Conservation (phyloP, 2,329 filamentous ascomycete genomes). For the Aureobasidium vineae region DNA sequence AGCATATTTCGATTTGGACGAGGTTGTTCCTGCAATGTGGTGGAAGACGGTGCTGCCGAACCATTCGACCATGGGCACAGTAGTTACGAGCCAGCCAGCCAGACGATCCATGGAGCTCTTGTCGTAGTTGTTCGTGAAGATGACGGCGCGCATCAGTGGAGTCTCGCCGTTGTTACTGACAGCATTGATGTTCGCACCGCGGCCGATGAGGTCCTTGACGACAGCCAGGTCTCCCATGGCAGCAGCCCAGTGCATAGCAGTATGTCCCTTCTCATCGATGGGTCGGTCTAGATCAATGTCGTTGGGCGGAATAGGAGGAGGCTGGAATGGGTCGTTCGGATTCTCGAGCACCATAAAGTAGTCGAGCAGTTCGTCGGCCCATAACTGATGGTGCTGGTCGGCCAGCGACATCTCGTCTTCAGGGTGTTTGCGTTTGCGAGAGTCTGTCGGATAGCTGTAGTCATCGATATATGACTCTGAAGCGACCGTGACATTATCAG, state of each 20-base stretch:
- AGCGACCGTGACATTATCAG: slow-evolving; percentile 77
- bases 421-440: slow-evolving; percentile 75
- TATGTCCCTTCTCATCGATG: slow-evolving; percentile 93
- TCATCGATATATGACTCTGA: slow-evolving; percentile 77
- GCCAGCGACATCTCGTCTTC: slow-evolving; percentile 56
- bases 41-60: slow-evolving; percentile 88
- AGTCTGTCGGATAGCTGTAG: slow-evolving; percentile 61
- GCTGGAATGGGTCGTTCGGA: slow-evolving; percentile 60
- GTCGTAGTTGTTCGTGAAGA: slow-evolving; percentile 97
- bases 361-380: slow-evolving; percentile 89
- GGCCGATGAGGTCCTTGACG: slow-evolving; percentile 79
- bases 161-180: slow-evolving; percentile 69
- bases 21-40: slow-evolving; percentile 86
- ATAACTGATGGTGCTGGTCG: slow-evolving; percentile 84
- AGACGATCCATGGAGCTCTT: slow-evolving; percentile 86
- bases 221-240: slow-evolving; percentile 96
- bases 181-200: slow-evolving; percentile 70
- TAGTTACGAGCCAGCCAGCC: slow-evolving; percentile 77
- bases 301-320: slow-evolving; percentile 73
- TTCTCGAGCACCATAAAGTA: slow-evolving; percentile 74
- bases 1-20: slow-evolving; percentile 79
- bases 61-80: slow-evolving; percentile 74
- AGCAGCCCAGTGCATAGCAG: slow-evolving; percentile 93
- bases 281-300: slow-evolving; percentile 86
- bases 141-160: slow-evolving; percentile 87